Evolutionary conservation across 805 yeast genomes (phyloP).

Genomic region (Suhomyces prunicola): DNA sequence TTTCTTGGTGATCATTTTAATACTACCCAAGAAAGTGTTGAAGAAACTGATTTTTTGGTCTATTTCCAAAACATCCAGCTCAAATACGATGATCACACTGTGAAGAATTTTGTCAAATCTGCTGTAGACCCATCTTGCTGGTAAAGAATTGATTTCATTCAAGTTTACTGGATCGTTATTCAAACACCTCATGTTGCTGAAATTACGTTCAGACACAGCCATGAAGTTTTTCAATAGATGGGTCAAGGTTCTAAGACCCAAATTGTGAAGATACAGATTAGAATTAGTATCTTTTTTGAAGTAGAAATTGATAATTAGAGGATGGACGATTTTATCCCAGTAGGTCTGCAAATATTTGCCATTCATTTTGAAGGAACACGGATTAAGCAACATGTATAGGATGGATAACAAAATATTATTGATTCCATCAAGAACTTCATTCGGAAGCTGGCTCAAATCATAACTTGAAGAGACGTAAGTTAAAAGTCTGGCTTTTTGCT

Average conservation of each 20-base stretch:
- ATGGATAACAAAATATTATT: constrained; percentile 30
- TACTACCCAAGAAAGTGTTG: constrained; percentile 20
- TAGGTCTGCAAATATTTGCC: constrained; percentile 27
- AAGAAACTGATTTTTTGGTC: constrained; percentile 25
- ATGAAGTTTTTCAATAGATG: constrained; percentile 22
- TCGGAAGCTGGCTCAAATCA: constrained; percentile 15
- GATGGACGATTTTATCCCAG: constrained; percentile 38
- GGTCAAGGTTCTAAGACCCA: constrained; percentile 27
- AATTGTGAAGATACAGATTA: constrained; percentile 20
- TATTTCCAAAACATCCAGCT: constrained; percentile 18
- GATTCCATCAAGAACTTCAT: constrained; percentile 27
- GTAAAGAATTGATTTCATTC: constrained; percentile 29
- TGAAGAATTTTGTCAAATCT: constrained; percentile 31
- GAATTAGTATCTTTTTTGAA: constrained; percentile 25
- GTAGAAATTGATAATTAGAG: constrained; percentile 30
- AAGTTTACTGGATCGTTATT: constrained; percentile 29
- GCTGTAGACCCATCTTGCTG: constrained; percentile 32
- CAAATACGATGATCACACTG: constrained; percentile 19
- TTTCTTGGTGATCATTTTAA: constrained; percentile 28
- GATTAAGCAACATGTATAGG: constrained; percentile 24
- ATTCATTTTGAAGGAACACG: constrained; percentile 14
- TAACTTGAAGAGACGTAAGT: constrained; percentile 25
- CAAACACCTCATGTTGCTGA: constrained; percentile 29
- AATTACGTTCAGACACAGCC: constrained; percentile 18
- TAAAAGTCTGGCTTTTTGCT: constrained; percentile 26